Base-by-base conservation (phyloP, 352 stramenopile species). In the Phytopythium litorale region DNA sequence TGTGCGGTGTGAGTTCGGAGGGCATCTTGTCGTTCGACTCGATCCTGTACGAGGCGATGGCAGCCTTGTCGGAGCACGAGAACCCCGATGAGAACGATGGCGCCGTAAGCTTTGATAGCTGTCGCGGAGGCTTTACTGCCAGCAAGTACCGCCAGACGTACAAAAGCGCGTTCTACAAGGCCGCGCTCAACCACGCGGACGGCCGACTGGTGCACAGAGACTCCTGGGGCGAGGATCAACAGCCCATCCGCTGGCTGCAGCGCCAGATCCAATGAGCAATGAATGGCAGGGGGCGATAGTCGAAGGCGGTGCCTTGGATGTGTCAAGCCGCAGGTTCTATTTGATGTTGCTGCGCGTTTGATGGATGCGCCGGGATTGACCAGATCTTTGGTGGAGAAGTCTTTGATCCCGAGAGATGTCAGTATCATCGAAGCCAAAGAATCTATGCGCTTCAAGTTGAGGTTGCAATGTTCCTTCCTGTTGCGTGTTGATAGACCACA, bases 91-190 rank as follows among this genome's bases (percentile, higher is more conserved):
- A 54, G 18, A 71, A 78, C 52, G 75, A 84, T 32, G 72, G 75
- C 16, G 64, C 71, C 7, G 75, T 81, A 30, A 68, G 68, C 28
- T 68, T 84, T 23, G 25, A 30, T 5, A 81, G 72, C 61, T 84
- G 75, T 58, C 52, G 56, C 3, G 63, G 42, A 12, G 58, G 50
- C 4, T 43, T 66, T 3, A 38, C 19, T 0, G 21, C 46, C 0
- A 45, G 15, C 9, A 49, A 59, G 38, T 75, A 75, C 56, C 19
- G 56, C 30, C 8, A 56, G 18, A 74, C 64, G 37, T 75, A 65
- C 42, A 35, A 53, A 9, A 56, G 50, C 35, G 51, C 59, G 7
- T 78, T 75, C 59, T 78, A 78, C 49, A 58, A 64, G 25, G 71
- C 71, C 16, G 46, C 61, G 37, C 62, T 78, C 35, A 78, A 78